Base-by-base conservation (phyloP, 2,329 filamentous ascomycete species). In the Epichloe coenophiala region DNA sequence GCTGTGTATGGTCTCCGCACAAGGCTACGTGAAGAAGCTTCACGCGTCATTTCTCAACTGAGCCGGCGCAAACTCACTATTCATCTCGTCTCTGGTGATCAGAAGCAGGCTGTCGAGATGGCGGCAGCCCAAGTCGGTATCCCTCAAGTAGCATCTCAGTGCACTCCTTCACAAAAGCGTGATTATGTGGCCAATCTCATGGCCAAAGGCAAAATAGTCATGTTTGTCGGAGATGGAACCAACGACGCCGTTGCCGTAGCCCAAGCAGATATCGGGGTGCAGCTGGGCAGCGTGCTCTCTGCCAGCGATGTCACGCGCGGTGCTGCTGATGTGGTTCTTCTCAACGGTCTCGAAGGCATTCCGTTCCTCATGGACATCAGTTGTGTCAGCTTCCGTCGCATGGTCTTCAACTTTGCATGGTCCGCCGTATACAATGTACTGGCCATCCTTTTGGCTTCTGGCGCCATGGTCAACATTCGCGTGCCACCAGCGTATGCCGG, bases 151-250 rank as follows among this genome's bases (percentile, higher is more conserved):
- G 66, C 64, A 15, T 68, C 69, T 7, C 66, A 72, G 27, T 70
- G 72, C 59, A 72, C 70, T 0, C 78, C 80, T 0, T 64, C 64
- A 2, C 69, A 78, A 54, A 84, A 84, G 58, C 68, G 72, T 23
- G 60, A 65, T 2, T 82, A 81, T 59, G 64, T 82, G 48, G 61
- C 66, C 47, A 51, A 49, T 2, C 62, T 74, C 43, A 65, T 69
- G 48, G 53, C 53, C 17, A 31, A 55, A 17, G 57, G 55, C n/a
- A 59, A 58, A 31, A 51, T 43, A 23, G 71, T 79, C 50, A 64
- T 83, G 50, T 84, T 84, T 63, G 70, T 74, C 40, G 80, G 81
- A 35, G 80, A 84, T 56, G 80, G 81, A 11, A 81, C 77, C 7
- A 84, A 84, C 58, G 80, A 84, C 57, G 77, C 81, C 0, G 69